Conservation (phyloP, 805 yeast genomes). For the Sugiyamaella qingdaonensis region DNA sequence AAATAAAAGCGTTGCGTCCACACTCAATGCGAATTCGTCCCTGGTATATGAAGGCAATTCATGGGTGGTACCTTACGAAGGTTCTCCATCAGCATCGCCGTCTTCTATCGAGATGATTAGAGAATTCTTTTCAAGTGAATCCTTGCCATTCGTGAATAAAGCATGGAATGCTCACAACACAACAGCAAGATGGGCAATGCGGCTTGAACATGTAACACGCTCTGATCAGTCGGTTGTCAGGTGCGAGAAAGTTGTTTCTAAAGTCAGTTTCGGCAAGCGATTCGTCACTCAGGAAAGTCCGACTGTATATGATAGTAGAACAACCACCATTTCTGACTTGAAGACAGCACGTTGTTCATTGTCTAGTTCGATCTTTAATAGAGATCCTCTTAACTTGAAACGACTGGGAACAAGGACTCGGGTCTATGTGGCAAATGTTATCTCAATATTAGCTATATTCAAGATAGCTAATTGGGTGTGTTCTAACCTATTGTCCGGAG, state of each 20-base stretch:
- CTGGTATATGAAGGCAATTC: not conserved
- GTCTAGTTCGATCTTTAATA: slow-evolving; percentile 19
- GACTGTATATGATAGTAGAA: no score
- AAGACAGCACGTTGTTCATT: not conserved
- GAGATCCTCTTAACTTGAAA: slow-evolving; percentile 23
- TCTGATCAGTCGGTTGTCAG: slow-evolving; percentile 5
- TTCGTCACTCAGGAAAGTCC: no score
- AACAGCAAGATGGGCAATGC: slow-evolving; percentile 27
- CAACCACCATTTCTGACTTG: no score
- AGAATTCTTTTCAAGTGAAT: not conserved
- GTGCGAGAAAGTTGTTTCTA: no score
- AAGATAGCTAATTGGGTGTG: slow-evolving; percentile 1
- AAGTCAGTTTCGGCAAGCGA: no score
- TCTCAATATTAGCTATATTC: slow-evolving; percentile 3
- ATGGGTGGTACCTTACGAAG: not conserved
- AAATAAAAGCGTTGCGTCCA: not conserved
- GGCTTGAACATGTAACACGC: slow-evolving; percentile 23
- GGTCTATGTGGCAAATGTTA: not conserved
- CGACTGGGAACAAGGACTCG: not conserved
- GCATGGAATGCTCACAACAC: slow-evolving; percentile 18
- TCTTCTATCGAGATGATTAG: not conserved
- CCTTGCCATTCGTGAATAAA: not conserved
- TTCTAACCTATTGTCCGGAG: not conserved
- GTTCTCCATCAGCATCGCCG: not conserved
- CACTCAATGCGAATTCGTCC: slow-evolving; percentile 3